phyloP scores from a whole-genome alignment of 164 flowering plant genomes.

The Liquidambar formosana region DNA sequence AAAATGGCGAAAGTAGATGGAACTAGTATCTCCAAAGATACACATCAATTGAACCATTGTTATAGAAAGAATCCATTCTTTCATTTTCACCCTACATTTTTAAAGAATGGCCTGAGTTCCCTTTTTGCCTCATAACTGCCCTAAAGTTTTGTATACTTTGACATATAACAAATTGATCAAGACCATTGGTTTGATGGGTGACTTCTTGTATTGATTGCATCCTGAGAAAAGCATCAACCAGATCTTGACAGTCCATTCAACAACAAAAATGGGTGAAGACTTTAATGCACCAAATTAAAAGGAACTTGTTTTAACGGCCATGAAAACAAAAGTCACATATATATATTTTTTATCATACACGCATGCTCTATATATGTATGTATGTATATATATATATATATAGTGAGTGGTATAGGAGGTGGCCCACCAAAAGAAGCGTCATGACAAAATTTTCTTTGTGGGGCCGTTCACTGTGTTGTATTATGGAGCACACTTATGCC shows the following conservation, averaged over 20 bases:
- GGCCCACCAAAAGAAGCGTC: constrained; percentile 10
- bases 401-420: neutral
- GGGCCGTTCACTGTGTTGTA: constrained; percentile 11
- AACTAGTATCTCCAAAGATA: neutral
- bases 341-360: no score
- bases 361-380: neutral
- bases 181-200: constrained; percentile 16
- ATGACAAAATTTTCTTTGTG: constrained; percentile 9
- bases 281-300: constrained; percentile 13
- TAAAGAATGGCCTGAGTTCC: constrained; percentile 2
- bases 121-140: constrained; percentile 16
- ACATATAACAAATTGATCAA: constrained; percentile 4
- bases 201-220: constrained; percentile 1
- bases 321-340: neutral
- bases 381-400: neutral
- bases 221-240: neutral
- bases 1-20: neutral
- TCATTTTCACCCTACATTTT: constrained; percentile 15
- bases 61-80: neutral
- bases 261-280: constrained; percentile 21
- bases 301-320: constrained; percentile 10
- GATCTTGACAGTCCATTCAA: constrained; percentile 17
- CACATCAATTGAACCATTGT: neutral
- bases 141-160: neutral
- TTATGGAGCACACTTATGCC: constrained; percentile 11